These are phyloP conservation scores for Geosmithia morbida DNA, from an alignment of 2,329 filamentous ascomycete species.

Conservation along the genomic window DNA sequence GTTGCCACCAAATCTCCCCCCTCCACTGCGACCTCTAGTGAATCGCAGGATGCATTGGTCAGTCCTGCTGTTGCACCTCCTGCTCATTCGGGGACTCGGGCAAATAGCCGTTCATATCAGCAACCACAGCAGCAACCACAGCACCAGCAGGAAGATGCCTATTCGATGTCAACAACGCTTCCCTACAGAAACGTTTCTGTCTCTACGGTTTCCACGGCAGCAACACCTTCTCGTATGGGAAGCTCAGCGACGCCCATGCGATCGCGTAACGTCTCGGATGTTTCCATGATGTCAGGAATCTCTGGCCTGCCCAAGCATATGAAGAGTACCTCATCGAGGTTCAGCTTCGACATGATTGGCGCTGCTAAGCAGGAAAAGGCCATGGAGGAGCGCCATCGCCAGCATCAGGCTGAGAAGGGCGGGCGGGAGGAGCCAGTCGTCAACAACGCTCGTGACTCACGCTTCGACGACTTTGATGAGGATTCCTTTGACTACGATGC, in stretches of 20 bases:
- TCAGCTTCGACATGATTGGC: slow-evolving; percentile 70
- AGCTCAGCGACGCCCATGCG: slow-evolving; percentile 15
- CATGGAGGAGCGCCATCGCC: slow-evolving; percentile 58
- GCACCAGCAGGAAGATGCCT: no score
- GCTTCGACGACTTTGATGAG: slow-evolving; percentile 48
- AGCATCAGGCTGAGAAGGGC: slow-evolving; percentile 46
- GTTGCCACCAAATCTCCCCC: no score
- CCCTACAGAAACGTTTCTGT: neutral
- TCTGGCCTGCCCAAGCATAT: slow-evolving; percentile 46
- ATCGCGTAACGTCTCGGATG: slow-evolving; percentile 37
- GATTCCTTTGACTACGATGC: slow-evolving; percentile 46
- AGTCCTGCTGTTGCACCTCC: neutral
- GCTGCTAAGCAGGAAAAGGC: slow-evolving; percentile 53
- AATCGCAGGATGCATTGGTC: neutral
- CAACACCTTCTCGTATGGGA: neutral
- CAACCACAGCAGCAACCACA: neutral
- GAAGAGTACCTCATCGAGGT: slow-evolving; percentile 66
- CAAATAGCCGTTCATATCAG: neutral
- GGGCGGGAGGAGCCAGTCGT: slow-evolving; percentile 19
- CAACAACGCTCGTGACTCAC: slow-evolving; percentile 30
- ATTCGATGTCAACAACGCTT: neutral
- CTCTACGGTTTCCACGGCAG: neutral
- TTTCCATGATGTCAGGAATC: slow-evolving; percentile 27
- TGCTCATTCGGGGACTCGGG: neutral
- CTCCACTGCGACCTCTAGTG: neutral